Evolutionary conservation across 1,284 basidiomycete species (phyloP).

Genomic region (Ustilago hordei): DNA sequence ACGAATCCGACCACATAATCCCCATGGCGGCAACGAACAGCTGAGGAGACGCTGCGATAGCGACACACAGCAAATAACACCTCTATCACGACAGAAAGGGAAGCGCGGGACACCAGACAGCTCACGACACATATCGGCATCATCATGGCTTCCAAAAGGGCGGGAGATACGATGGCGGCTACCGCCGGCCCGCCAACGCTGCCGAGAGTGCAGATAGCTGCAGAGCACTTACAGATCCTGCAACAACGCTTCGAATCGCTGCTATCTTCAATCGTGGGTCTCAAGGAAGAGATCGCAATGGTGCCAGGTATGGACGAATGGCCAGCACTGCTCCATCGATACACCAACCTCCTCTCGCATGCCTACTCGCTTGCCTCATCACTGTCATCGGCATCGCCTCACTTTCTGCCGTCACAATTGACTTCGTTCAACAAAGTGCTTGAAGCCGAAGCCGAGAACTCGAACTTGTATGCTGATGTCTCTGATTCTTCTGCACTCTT

Average conservation of each 20-base stretch:
- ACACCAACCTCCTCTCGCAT: conserved; percentile 58
- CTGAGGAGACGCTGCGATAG: background rate
- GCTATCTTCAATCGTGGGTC: conserved; percentile 53
- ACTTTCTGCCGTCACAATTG: conserved; percentile 56
- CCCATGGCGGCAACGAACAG: background rate
- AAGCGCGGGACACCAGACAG: background rate
- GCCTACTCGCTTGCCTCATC: conserved; percentile 57
- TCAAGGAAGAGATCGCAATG: conserved; percentile 59
- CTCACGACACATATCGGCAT: background rate
- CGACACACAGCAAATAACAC: background rate
- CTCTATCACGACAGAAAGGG: background rate
- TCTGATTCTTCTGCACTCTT: conserved; percentile 23
- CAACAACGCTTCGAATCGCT: conserved; percentile 61
- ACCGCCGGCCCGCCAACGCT: conserved; percentile 34
- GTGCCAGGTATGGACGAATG: conserved; percentile 62
- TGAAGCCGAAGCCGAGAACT: conserved; percentile 53
- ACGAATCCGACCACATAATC: background rate
- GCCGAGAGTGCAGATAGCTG: conserved; percentile 36
- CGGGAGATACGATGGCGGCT: conserved; percentile 12
- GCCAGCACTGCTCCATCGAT: conserved; percentile 57
- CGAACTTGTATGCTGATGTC: conserved; percentile 52
- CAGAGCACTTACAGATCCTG: conserved; percentile 54
- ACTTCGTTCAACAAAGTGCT: conserved; percentile 58
- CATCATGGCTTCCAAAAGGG: conserved; percentile 31
- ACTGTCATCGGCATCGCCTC: conserved; percentile 54